Percentiles rank a stretch among this genome's conserved stretches.
Conservation (phyloP, 306 rosid genomes). For the Medicago lupulina region DNA sequence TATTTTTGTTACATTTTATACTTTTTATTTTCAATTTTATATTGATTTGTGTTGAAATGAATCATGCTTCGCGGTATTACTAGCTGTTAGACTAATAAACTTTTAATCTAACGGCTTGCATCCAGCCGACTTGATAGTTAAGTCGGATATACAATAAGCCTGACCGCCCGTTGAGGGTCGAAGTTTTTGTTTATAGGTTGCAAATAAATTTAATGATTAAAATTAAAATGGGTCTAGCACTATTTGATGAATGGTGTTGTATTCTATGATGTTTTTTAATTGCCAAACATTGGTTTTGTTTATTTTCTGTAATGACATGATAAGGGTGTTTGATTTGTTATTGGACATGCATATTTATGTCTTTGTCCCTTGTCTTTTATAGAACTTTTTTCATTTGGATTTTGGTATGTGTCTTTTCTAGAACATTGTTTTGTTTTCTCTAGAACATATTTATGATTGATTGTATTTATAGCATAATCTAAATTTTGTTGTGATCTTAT, state of each 20-base stretch:
- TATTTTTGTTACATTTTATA: not conserved
- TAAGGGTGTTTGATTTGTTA: not conserved
- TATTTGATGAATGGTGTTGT: not conserved
- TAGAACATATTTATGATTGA: too few species aligned
- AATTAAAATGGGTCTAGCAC: not conserved
- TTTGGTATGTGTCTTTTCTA: not conserved
- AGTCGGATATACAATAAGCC: not conserved
- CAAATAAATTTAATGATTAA: too few species aligned
- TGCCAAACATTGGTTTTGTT: not conserved
- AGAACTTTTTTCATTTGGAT: not conserved
- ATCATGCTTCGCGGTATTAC: not conserved
- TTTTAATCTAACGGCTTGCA: not conserved
- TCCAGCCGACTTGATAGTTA: too few species aligned
- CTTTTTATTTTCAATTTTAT: not conserved
- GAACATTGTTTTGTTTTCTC: not conserved
- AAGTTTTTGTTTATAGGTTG: not conserved
- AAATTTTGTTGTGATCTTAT: not conserved
- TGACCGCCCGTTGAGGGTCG: rapidly evolving
- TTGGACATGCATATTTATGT: not conserved
- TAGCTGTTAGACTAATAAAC: not conserved
- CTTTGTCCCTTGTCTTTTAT: not conserved
- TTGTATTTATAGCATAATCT: not conserved
- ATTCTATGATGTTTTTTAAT: not conserved
- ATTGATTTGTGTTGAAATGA: not conserved
- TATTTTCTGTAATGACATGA: not conserved